Evolutionary conservation across 2,329 filamentous ascomycete genomes (phyloP), one percentile per base, ranked within the genome.

Genomic region (Colletotrichum spinosum): DNA sequence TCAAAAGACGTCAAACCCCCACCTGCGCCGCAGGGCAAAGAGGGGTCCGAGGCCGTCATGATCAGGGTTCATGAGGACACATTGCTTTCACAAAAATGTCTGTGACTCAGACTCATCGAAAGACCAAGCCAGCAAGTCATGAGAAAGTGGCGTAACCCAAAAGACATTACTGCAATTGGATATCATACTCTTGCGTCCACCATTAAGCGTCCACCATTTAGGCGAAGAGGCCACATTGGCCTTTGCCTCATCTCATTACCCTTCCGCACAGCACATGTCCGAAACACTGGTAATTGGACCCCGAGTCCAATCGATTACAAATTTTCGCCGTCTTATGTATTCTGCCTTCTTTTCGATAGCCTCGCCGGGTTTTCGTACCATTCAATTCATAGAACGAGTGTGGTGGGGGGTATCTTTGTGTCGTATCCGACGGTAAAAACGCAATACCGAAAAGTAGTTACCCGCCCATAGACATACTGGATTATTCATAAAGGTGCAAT

Each of bases 401-500:
- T 65, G 48, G 17, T 25, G 51, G 54, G 44, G 54, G 54, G 54
- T 65, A 65, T 52, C 54, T 41, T 60, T 45, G 15, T 48, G 35
- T 11, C 34, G 37, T 54, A 54, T 15, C 38, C 52, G 57, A 44
- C 56, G 56, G 17, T 35, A 58, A 45, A 33, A 52, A 1, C n/a
- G 39, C 51, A 15, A 50, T 51, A 37, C 10, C 33, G 4, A 25
- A 25, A 25, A 25, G 25, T 25, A 25, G 25, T 33, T 41, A 39
- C 42, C 44, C 46, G 2, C 42, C 61, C 52, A 51, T 45, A 50
- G 25, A 13, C 37, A 35, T 53, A 44, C 51, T 37, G 34, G 55
- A 67, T 44, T 60, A 67, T 57, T 57, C 49, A 46, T 65, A 45
- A 54, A 15, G 13, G 1, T 41, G 9, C 6, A 67, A 55, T 17